These are phyloP conservation scores for Tolypocladium amazonense DNA, from an alignment of 2,329 filamentous ascomycete genomes.

Conservation along the genomic window DNA sequence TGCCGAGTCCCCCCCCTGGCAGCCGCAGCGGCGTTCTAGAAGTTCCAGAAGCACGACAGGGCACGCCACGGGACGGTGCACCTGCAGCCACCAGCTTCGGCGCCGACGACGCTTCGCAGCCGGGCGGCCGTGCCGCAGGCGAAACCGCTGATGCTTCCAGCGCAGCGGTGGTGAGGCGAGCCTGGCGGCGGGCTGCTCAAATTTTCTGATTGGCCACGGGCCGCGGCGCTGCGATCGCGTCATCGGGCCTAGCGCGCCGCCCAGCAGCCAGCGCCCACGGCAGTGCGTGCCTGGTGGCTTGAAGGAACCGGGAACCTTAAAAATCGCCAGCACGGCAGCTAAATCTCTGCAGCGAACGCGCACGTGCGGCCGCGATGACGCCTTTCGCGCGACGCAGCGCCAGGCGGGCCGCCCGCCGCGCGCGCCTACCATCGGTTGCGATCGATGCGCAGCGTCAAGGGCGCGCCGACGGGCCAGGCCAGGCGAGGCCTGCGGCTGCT, in stretches of 20 bases:
- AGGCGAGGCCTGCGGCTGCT: background rate
- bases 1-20: no score
- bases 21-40: background rate
- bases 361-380: background rate
- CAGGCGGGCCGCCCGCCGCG: no score
- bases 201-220: slow-evolving; percentile 9
- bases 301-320: background rate
- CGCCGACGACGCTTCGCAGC: background rate
- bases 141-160: background rate
- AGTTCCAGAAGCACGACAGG: background rate
- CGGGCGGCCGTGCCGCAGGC: background rate
- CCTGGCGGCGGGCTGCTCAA: background rate
- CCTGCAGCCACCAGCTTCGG: background rate
- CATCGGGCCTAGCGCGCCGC: slow-evolving; percentile 8
- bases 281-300: background rate
- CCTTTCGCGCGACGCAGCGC: background rate
- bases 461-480: no score
- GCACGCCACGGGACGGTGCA: background rate
- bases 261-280: background rate
- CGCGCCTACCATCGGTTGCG: background rate
- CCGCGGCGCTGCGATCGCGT: slow-evolving; percentile 10
- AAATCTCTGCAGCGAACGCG: no score
- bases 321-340: no score
- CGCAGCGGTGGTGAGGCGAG: background rate
- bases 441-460: no score